Evolutionary conservation across 139 green algal genomes (phyloP), one percentile per base, ranked within the genome.

Genomic region (Gonium pectorale): DNA sequence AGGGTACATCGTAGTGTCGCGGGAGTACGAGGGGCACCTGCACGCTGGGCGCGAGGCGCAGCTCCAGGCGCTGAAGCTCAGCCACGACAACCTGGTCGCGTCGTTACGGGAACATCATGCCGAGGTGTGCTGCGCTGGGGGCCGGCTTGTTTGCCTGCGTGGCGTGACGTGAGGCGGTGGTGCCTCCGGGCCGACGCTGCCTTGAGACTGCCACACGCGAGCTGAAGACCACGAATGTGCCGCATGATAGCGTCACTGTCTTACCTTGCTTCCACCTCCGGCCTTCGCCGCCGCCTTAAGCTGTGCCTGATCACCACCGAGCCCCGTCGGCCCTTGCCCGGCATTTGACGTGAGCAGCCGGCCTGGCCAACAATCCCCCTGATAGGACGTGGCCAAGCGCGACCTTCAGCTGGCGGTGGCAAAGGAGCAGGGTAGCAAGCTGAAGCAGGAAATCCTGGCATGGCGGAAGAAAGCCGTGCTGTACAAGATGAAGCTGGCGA

Each of bases 391-490:
- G 33, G 24, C 22, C 6, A 15, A 35, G 0, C 38, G 43, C 21
- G n/a, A 72, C 27, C 1, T 63, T 37, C 43, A 67, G 27, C 49
- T 78, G 15, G 21, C 6, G 44, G 3, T 8, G 2, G 37, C 37
- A 4, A 11, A 17, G 15, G 37, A 67, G 26, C 9, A 51, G 21
- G 52, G 37, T 4, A 80, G 51, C 52, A 80, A 41, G 35, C 35
- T 68, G 31, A 67, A 67, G 35, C 33, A 78, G 72, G 79, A 90
- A 62, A 63, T 83, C 26, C 54, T 91, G 37, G 35, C 78, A 35
- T 90, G 80, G 86, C 80, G 86, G 29, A 91, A 90, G 80, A 86
- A 88, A 63, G 46, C 35, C 9, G 81, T 80, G 0, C 40, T 91
- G 6, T 59, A 74, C 66, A 84, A 85, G 38, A 49, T 92, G 72